Evolutionary conservation across 2,329 filamentous ascomycete species (phyloP), one percentile per base, ranked within the genome.

Genomic region (Fusarium agapanthi): DNA sequence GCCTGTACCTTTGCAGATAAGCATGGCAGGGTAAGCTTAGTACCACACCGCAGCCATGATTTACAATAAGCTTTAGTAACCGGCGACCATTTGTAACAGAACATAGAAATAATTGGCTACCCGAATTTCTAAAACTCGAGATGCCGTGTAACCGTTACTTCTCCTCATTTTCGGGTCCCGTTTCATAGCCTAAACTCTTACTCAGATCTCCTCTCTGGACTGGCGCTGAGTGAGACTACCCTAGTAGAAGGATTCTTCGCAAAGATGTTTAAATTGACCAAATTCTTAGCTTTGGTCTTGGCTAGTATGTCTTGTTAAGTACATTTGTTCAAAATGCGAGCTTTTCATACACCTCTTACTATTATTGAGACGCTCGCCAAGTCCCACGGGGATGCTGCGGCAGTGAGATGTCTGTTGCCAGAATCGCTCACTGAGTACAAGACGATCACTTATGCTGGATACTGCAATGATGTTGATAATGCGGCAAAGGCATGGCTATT

Each of bases 311-410:
- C 7, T 20, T 28, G 11, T 4, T 6, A 18, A 2, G 3, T 10
- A 13, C 10, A 13, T 6, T 22, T 6, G 5, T 15, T 18, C 20
- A 35, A 40, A 0, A 67, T 67, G 65, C 26, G 41, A 6, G 43
- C 47, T 1, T 67, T 67, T 12, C 15, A 67, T 54, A 62, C 64
- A 2, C 45, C 54, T 22, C 26, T 67, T 5, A 62, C 55, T 2
- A 28, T 67, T 1, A 67, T 67, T 2, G 47, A 67, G 12, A 45
- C 41, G 2, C 47, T 62, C 2, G 20, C 64, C 1, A 35, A 48
- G 15, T 26, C 56, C 16, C n/a, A 5, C 7, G 55, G 63, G 3
- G 37, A 26, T 34, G 5, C 24, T 24, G 30, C 55, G 4, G 65
- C 65, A 14, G 24, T 67, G 2, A 38, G 41, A 26, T 45, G 24